phyloP scores from a whole-genome alignment of 768 basidiomycete genomes.

The Tubosaeta sp. region DNA sequence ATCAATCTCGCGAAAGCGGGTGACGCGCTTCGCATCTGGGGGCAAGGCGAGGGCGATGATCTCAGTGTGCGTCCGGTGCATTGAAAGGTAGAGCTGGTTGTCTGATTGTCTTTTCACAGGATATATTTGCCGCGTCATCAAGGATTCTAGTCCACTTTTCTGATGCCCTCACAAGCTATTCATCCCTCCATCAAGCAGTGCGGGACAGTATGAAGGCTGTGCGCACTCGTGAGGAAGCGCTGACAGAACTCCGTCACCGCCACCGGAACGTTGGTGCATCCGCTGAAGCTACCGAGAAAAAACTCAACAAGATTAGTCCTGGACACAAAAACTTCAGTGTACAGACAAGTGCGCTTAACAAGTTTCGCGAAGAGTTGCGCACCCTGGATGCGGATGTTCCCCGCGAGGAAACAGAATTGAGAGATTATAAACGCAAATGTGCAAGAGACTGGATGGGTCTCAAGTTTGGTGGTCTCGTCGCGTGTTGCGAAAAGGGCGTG shows the following conservation, averaged over 20 bases:
- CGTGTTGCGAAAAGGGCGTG: constrained; percentile 77
- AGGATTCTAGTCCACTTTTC: constrained; percentile 65
- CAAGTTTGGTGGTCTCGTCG: constrained; percentile 84
- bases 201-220: constrained; percentile 70
- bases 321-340: constrained; percentile 78
- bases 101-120: constrained; percentile 38
- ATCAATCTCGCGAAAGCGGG: constrained; percentile 63
- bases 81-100: neutral
- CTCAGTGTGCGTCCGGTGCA: constrained; percentile 51
- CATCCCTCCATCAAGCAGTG: constrained; percentile 63
- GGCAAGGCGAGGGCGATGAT: constrained; percentile 78
- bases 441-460: constrained; percentile 69
- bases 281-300: constrained; percentile 85
- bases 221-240: constrained; percentile 76
- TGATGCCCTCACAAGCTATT: constrained; percentile 62
- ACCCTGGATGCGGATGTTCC: constrained; percentile 81
- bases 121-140: constrained; percentile 70
- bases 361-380: constrained; percentile 72
- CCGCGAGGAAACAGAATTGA: constrained; percentile 71
- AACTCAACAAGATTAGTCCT: constrained; percentile 83
- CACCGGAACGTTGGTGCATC: constrained; percentile 61
- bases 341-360: constrained; percentile 71
- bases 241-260: constrained; percentile 72
- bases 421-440: constrained; percentile 77
- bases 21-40: constrained; percentile 72